These are phyloP conservation scores for Rhodotorula paludigena DNA, from an alignment of 768 basidiomycete genomes.

Conservation along the genomic window DNA sequence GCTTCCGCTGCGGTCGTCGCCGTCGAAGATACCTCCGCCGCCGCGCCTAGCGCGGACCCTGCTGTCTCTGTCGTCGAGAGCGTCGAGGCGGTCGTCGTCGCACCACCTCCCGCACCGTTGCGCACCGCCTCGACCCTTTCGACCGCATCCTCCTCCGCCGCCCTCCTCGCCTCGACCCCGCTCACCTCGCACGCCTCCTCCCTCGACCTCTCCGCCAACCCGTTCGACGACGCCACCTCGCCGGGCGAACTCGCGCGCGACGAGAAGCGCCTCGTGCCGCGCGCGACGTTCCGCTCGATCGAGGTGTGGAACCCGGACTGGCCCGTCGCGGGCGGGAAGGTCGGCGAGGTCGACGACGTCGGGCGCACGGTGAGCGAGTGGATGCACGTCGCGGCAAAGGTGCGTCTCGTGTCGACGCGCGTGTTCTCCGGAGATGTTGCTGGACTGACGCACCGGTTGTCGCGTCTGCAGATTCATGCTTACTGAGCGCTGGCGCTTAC, in stretches of 20 bases:
- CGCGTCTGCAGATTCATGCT: slow-evolving; percentile 2
- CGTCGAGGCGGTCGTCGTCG: too few species aligned
- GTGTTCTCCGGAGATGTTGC: too few species aligned
- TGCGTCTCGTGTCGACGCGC: not conserved
- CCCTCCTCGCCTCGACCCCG: slow-evolving; percentile 4
- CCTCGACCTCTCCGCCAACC: not conserved
- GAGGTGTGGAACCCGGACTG: slow-evolving; percentile 32
- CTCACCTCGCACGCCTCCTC: not conserved
- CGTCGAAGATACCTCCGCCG: not conserved
- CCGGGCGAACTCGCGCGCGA: slow-evolving; percentile 9
- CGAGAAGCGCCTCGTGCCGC: slow-evolving; percentile 9
- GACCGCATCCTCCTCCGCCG: not conserved
- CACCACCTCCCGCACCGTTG: not conserved
- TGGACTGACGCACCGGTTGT: not conserved
- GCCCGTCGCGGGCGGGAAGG: slow-evolving; percentile 10
- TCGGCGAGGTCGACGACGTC: slow-evolving; percentile 17
- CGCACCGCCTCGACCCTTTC: not conserved
- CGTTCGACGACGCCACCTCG: not conserved
- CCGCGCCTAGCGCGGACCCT: too few species aligned
- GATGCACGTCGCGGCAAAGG: slow-evolving; percentile 22
- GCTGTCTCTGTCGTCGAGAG: too few species aligned
- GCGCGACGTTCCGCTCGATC: slow-evolving; percentile 2
- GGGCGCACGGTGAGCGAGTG: slow-evolving; percentile 17
- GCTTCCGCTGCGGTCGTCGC: not conserved
- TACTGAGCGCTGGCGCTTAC: too few species aligned